Evolutionary conservation across 2,329 filamentous ascomycete species (phyloP).

Genomic region (Thielaviopsis ethacetica): DNA sequence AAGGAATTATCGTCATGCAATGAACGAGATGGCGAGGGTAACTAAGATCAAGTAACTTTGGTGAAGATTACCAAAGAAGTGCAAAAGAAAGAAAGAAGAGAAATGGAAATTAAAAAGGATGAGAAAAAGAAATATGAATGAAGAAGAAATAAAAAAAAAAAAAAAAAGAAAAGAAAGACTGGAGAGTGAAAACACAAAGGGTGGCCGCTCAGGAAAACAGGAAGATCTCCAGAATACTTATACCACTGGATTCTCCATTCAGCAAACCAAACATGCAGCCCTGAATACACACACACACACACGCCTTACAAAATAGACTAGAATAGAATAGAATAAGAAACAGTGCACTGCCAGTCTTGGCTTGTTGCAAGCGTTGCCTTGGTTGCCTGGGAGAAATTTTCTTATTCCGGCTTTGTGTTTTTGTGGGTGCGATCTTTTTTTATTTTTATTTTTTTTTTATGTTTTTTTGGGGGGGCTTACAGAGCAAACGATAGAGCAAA

Average conservation of each 20-base stretch:
- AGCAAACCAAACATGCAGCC: no score
- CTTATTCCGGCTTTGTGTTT: background rate
- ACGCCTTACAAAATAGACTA: no score
- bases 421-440: background rate
- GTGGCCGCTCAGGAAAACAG: background rate
- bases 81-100: background rate
- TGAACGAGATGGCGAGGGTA: background rate
- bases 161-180: background rate
- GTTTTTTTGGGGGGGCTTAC: no score
- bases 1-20: background rate
- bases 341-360: background rate
- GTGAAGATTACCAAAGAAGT: background rate
- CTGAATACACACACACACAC: no score
- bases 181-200: background rate
- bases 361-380: background rate
- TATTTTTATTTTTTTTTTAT: no score
- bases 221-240: background rate
- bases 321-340: background rate
- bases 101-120: background rate
- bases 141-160: background rate
- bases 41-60: background rate
- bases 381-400: background rate
- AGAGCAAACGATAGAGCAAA: no score
- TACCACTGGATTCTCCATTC: background rate
- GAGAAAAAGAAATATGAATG: background rate